Conservation (phyloP, 2,329 filamentous ascomycete species). For the Beauveria medogensis region DNA sequence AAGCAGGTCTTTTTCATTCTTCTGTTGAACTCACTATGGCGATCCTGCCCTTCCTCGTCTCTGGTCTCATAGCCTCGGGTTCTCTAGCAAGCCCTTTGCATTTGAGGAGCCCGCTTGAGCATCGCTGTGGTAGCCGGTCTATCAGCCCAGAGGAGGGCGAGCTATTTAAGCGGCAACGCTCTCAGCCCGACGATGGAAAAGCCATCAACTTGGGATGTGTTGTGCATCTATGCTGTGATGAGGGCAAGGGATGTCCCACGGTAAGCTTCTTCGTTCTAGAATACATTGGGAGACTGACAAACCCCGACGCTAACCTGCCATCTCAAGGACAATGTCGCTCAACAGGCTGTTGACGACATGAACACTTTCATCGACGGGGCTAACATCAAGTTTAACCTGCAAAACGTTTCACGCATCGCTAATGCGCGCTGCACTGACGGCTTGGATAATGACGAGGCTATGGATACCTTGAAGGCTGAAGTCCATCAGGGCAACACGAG, state of each 20-base stretch:
- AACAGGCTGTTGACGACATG: not conserved
- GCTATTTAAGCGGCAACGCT: not conserved
- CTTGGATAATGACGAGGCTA: not conserved
- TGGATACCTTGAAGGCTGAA: not conserved
- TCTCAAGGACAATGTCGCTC: not conserved
- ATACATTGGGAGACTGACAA: not conserved
- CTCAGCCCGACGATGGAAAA: not conserved
- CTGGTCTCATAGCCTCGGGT: not conserved
- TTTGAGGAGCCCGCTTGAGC: not conserved
- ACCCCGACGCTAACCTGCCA: not conserved
- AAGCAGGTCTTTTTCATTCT: too few species aligned
- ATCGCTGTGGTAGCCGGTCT: not conserved
- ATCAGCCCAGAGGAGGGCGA: not conserved
- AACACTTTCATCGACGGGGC: not conserved
- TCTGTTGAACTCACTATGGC: not conserved
- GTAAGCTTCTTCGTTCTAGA: not conserved
- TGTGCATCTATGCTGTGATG: not conserved
- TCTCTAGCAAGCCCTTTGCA: not conserved
- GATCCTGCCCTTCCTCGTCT: not conserved
- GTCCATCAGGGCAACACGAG: not conserved
- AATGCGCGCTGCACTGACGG: not conserved
- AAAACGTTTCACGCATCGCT: not conserved
- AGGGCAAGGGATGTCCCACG: not conserved
- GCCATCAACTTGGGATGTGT: not conserved
- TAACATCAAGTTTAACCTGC: not conserved